Evolutionary conservation across 768 basidiomycete species (phyloP).

Genomic region (Tricholoma terreum): DNA sequence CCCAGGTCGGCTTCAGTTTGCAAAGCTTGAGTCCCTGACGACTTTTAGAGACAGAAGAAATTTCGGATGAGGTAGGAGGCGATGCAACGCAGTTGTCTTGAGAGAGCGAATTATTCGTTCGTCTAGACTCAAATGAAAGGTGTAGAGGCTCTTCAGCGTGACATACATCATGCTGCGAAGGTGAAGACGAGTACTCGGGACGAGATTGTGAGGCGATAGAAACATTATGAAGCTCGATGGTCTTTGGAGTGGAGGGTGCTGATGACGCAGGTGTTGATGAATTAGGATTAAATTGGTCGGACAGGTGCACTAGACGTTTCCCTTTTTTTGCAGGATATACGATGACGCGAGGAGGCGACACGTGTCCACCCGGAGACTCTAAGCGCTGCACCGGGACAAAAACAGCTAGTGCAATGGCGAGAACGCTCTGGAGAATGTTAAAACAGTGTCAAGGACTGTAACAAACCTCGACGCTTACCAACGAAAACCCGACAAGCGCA

Average conservation of each 20-base stretch:
- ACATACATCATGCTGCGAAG: not conserved
- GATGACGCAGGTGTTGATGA: not conserved
- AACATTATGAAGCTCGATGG: not conserved
- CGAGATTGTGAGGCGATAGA: not conserved
- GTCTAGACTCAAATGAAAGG: constrained; percentile 7
- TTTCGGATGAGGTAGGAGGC: constrained; percentile 6
- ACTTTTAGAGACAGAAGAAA: constrained; percentile 5
- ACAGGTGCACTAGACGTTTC: not conserved
- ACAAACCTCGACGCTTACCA: constrained; percentile 25
- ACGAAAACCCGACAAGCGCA: constrained; percentile 31
- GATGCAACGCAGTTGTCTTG: constrained; percentile 5
- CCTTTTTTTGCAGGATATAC: not conserved
- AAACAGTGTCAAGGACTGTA: not conserved
- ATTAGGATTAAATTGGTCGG: not conserved
- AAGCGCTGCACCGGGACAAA: not conserved
- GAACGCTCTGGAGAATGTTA: constrained; percentile 28
- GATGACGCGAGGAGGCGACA: not conserved
- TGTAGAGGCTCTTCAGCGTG: not conserved
- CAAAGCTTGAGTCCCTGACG: constrained; percentile 21
- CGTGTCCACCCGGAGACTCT: not conserved
- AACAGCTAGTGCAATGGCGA: constrained; percentile 19
- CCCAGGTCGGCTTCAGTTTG: constrained; percentile 24
- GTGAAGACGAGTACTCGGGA: not conserved
- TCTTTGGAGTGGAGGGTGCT: not conserved
- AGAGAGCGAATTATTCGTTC: constrained; percentile 8